Conservation (phyloP, 164 flowering plant genomes). For the Annona cherimola region DNA sequence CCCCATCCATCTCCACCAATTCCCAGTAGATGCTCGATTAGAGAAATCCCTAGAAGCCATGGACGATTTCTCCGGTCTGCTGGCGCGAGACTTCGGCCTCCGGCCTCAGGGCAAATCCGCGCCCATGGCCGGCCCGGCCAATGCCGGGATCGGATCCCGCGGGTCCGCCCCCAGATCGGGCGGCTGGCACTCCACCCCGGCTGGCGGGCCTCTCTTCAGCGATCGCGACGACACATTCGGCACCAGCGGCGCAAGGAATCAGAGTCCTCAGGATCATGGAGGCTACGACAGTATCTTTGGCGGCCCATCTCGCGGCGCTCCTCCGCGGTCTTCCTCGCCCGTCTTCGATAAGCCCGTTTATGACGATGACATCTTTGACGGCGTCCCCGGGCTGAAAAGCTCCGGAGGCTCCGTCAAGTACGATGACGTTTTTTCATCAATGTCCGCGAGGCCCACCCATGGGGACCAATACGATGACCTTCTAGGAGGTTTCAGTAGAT, state of each 20-base stretch:
- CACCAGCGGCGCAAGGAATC: constrained; percentile 3
- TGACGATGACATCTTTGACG: constrained; percentile 61
- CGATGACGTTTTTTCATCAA: constrained; percentile 44
- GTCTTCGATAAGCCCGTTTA: constrained; percentile 68
- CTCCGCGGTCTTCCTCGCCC: constrained; percentile 28
- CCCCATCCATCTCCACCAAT: not conserved
- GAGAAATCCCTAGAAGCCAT: constrained; percentile 11
- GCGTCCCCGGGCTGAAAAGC: constrained; percentile 52
- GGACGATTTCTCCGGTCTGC: constrained; percentile 59
- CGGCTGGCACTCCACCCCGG: constrained; percentile 20
- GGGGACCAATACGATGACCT: constrained; percentile 44
- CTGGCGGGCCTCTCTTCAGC: constrained; percentile 21
- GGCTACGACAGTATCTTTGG: constrained; percentile 20
- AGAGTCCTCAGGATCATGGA: constrained; percentile 13
- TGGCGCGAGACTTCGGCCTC: constrained; percentile 56
- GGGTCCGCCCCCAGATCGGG: constrained; percentile 10
- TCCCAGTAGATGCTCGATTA: not conserved
- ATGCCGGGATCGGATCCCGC: constrained; percentile 28
- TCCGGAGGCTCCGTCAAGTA: constrained; percentile 26
- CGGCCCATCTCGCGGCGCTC: constrained; percentile 28
- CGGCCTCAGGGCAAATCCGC: constrained; percentile 65
- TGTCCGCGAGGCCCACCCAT: constrained; percentile 23
- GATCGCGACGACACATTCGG: constrained; percentile 34
- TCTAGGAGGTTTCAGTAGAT: constrained; percentile 41
- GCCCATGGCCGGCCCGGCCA: constrained; percentile 41